Percentiles rank a stretch among this genome's conserved stretches.
Conservation (phyloP, 108 stramenopile genomes). For the Nannochloropsis salina region DNA sequence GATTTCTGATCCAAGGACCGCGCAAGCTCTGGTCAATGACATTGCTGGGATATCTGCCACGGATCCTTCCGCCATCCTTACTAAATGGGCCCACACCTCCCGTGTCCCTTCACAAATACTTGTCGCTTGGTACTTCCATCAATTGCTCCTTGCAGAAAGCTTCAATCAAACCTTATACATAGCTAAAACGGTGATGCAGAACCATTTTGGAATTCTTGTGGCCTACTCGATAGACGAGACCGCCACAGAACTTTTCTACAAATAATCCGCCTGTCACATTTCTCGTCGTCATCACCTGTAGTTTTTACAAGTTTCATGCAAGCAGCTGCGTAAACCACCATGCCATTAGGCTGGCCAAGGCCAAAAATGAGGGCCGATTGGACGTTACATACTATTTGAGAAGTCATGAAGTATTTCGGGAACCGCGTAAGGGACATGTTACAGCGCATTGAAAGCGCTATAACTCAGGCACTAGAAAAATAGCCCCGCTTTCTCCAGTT, state of each 20-base stretch:
- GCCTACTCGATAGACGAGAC: slow-evolving; percentile 96
- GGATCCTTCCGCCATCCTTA: slow-evolving; percentile 40
- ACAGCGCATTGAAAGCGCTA: slow-evolving; percentile 61
- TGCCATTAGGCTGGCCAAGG: slow-evolving; percentile 93
- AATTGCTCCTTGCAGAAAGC: slow-evolving; percentile 94
- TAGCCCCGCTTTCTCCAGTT: slow-evolving; percentile 72
- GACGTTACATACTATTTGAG: slow-evolving; percentile 77
- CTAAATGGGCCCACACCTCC: slow-evolving; percentile 51
- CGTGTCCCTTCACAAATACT: slow-evolving; percentile 41
- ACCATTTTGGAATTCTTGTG: slow-evolving; percentile 96
- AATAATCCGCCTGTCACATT: slow-evolving; percentile 81
- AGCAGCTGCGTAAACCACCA: slow-evolving; percentile 85
- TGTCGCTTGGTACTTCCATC: slow-evolving; percentile 67
- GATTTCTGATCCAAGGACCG: no score
- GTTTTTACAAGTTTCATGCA: slow-evolving; percentile 95
- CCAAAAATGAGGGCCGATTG: slow-evolving; percentile 94
- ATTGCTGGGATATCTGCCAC: slow-evolving; percentile 55
- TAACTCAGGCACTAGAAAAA: slow-evolving; percentile 73
- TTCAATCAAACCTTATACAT: slow-evolving; percentile 76
- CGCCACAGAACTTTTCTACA: slow-evolving; percentile 97
- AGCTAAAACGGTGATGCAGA: slow-evolving; percentile 83
- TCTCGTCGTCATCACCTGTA: slow-evolving; percentile 95
- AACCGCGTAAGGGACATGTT: slow-evolving; percentile 30
- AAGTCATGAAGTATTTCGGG: slow-evolving; percentile 55
- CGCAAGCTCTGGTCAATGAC: slow-evolving; percentile 20